These are phyloP conservation scores for Coemansia sp. DNA, from an alignment of 192 early-diverging fungal genomes.

Conservation along the genomic window DNA sequence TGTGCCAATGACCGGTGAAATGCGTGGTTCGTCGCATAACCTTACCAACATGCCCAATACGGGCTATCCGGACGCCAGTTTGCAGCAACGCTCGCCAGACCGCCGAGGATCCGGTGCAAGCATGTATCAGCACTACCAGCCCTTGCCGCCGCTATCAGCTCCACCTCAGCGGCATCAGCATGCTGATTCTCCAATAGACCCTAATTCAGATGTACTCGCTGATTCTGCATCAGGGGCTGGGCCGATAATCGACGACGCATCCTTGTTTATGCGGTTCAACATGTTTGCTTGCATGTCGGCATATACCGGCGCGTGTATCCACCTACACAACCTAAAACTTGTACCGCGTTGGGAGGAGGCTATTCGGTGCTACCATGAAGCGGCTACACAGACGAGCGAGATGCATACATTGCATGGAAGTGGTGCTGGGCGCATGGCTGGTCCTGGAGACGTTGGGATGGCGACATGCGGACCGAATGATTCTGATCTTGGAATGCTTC, in stretches of 20 bases:
- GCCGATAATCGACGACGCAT: constrained; percentile 37
- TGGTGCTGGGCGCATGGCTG: neutral
- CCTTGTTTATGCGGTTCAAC: constrained; percentile 44
- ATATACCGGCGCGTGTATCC: constrained; percentile 30
- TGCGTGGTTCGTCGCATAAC: constrained; percentile 24
- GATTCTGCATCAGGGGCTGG: constrained; percentile 28
- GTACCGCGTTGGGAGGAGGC: constrained; percentile 39
- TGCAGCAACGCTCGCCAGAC: constrained; percentile 10
- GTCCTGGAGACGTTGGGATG: constrained; percentile 4
- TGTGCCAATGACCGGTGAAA: constrained; percentile 17
- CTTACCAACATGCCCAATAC: constrained; percentile 1
- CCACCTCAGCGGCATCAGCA: constrained; percentile 4
- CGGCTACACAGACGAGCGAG: constrained; percentile 23
- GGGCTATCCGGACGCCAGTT: constrained; percentile 10
- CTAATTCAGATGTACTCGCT: constrained; percentile 2
- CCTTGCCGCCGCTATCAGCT: constrained; percentile 10
- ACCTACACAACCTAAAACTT: constrained; percentile 39
- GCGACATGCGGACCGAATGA: constrained; percentile 3
- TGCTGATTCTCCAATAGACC: neutral
- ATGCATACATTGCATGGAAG: constrained; percentile 13
- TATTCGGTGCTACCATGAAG: constrained; percentile 16
- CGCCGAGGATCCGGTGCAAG: constrained; percentile 11
- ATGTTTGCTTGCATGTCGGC: constrained; percentile 36
- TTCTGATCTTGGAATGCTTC: constrained; percentile 27
- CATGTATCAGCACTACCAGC: constrained; percentile 15